Base-by-base conservation (phyloP, 1,284 basidiomycete species). In the Cutaneotrichosporon cutaneum region DNA sequence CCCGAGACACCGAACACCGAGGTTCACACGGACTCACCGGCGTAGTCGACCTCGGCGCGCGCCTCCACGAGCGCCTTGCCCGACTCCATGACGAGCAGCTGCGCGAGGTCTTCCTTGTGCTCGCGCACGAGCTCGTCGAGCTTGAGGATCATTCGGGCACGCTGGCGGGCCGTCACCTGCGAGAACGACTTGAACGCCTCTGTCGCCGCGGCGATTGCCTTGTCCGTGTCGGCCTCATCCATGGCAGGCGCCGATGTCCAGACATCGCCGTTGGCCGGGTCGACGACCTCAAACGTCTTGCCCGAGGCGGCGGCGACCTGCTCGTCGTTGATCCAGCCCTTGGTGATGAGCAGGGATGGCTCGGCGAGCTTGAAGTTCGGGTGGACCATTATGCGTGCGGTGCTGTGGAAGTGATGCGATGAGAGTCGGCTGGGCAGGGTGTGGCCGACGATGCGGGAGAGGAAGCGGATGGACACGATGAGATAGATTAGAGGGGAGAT, bases 1-100 rank as follows among this genome's bases (percentile, higher is more conserved):
- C 18, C 45, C 45, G 24, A 47, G 36, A 47, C 9, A 18, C 48
- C 48, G 44, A 60, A 51, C 50, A 45, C 22, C 35, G 47, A 30
- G 16, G 30, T 14, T 3, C 36, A 39, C 24, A 48, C 13, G n/a
- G 14, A 61, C 63, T 39, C 47, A 61, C 61, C 33, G 7, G 62
- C 68, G 68, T 92, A 92, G 0, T 80, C 71, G 68, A 86, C 86
- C 81, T 93, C 90, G 50, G 87, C 86, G 82, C 88, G 89, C 24
- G 85, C 89, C 68, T 94, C 91, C 0, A 82, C 79, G 22, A 94
- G 79, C 9, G 90, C 83, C 81, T 95, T 95, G 36, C 92, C 92
- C 68, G 94, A 94, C 80, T 95, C 92, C 57, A 69, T 58, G 26
- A 60, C 59, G 27, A 60, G 50, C 8, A 69, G 50, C 54, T 61